Evolutionary conservation across 2,329 filamentous ascomycete genomes (phyloP).

Genomic region (Malbranchea zuffiana): DNA sequence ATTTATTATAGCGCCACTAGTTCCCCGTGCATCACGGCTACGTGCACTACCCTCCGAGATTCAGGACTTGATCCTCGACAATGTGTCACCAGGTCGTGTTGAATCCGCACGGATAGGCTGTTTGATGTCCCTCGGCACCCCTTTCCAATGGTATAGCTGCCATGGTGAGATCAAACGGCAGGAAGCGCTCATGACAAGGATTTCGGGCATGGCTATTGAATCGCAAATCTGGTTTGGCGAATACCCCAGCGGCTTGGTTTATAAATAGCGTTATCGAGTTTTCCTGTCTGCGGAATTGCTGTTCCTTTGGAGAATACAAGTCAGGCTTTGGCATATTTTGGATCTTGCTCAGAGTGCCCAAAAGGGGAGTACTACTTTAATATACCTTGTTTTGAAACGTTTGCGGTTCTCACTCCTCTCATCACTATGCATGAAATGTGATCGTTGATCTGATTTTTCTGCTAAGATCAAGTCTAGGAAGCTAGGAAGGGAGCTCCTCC

Average conservation of each 20-base stretch:
- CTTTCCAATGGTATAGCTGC: conserved; percentile 16
- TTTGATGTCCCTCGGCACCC: conserved; percentile 15
- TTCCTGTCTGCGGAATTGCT: no score
- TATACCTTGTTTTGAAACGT: no score
- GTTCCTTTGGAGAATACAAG: no score
- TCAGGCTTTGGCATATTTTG: no score
- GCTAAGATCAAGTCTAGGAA: no score
- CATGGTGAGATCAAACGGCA: conserved; percentile 16
- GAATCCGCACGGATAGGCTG: conserved; percentile 18
- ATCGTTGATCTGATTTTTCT: no score
- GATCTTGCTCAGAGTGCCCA: no score
- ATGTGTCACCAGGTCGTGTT: conserved; percentile 16
- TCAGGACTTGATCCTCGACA: conserved; percentile 18
- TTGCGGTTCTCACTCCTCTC: no score
- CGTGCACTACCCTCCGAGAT: conserved; percentile 18
- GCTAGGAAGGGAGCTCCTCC: no score
- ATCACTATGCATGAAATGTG: no score
- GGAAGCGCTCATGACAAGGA: conserved; percentile 13
- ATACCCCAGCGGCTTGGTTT: conserved; percentile 16
- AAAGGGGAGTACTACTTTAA: no score
- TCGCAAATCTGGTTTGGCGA: conserved; percentile 19
- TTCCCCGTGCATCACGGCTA: conserved; percentile 10
- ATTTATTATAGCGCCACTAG: conserved; percentile 14
- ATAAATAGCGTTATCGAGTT: no score
- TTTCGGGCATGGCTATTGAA: conserved; percentile 14